Base-by-base conservation (phyloP, 331 rosid species). In the Cydonia oblonga region DNA sequence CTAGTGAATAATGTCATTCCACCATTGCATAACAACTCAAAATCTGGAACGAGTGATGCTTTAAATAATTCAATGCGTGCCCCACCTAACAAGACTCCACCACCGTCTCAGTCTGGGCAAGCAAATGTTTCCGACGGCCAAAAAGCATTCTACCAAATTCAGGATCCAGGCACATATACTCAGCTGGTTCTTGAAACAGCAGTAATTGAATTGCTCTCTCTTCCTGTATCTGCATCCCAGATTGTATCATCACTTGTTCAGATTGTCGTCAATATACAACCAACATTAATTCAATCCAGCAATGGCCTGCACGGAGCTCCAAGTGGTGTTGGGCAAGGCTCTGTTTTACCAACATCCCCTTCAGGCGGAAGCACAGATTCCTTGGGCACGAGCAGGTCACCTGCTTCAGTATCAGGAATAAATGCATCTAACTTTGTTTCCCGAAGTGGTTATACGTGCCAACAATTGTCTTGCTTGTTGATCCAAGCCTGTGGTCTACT, bases 291-390 rank as follows among this genome's bases (percentile, higher is more conserved):
- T 79, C 96, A 89, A 78, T 93, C 97, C 62, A 87, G 90, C 81
- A 87, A 83, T 77, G 91, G 90, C 83, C 86, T 87, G 58, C 92
- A 89, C 62, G 90, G 92, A 66, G 84, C 91, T 78, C 85, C 92
- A 22, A 93, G 76, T 79, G 80, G 90, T 81, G 84, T 81, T 76
- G 96, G 96, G 26, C 98, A 91, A 78, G 87, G 92, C 76, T 86
- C 97, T 1, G 90, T 88, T 15, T 84, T 93, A 71, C 98, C 98
- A 46, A 89, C 97, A 49, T 93, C 98, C 58, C 98, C 98, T 80
- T 93, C 98, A 5, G 98, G 97, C 28, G 98, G 98, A 74, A 93
- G 97, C 88, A 82, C 98, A 67, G 98, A 93, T 83, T 93, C 98
- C 80, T 82, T 93, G 23, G 84, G 96, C 70, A 90, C 95, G 58